phyloP scores from a whole-genome alignment of 2,329 filamentous ascomycete genomes.

The Pseudogymnoascus sp. region DNA sequence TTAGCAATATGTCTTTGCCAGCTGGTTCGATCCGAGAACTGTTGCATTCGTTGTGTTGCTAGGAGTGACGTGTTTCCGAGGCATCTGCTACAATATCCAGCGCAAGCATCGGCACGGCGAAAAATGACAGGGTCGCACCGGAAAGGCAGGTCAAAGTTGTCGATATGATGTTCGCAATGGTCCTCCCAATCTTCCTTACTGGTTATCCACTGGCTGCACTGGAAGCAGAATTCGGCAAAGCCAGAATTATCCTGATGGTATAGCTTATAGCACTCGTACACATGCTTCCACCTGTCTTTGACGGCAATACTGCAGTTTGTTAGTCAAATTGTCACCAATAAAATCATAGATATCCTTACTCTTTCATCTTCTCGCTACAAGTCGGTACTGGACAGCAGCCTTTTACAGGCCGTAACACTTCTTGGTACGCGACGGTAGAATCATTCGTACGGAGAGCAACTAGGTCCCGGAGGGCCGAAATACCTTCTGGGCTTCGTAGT shows the following conservation, averaged over 20 bases:
- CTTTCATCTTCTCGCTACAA: not conserved
- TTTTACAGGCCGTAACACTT: not conserved
- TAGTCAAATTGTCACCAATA: not conserved
- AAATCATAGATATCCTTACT: not conserved
- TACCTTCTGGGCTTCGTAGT: constrained; percentile 10
- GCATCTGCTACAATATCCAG: not conserved
- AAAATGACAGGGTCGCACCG: constrained; percentile 8
- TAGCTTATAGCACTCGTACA: constrained; percentile 12
- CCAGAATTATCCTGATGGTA: constrained; percentile 12
- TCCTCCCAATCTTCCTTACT: constrained; percentile 13
- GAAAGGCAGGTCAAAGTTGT: constrained; percentile 15
- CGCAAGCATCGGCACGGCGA: constrained; percentile 9
- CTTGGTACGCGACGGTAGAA: constrained; percentile 6
- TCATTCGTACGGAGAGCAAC: constrained; percentile 10
- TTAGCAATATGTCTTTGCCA: not conserved
- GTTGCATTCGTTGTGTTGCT: not conserved
- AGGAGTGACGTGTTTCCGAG: not conserved
- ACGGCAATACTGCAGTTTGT: not conserved
- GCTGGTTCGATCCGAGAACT: not conserved
- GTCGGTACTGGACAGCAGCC: not conserved
- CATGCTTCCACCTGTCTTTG: constrained; percentile 11
- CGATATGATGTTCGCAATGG: constrained; percentile 15
- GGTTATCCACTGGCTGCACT: constrained; percentile 13
- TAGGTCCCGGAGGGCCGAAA: constrained; percentile 1
- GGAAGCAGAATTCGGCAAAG: constrained; percentile 16